Conservation (phyloP, 2,329 filamentous ascomycete genomes). For the Tolypocladium endophyticum region DNA sequence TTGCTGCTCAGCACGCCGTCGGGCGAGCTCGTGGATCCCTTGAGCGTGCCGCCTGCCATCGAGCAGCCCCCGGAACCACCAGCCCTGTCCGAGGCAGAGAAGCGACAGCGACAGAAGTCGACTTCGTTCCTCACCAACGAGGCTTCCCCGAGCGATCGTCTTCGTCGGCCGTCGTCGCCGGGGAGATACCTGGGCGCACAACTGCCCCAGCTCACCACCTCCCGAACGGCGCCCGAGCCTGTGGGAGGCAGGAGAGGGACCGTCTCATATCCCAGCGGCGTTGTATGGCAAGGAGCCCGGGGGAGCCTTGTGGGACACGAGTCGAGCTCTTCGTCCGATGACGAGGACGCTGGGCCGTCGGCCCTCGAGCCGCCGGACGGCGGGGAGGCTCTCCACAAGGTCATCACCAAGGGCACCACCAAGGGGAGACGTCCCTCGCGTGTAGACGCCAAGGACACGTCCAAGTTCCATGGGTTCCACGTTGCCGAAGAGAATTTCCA, state of each 20-base stretch:
- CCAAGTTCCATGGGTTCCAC: neutral
- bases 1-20: neutral
- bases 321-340: neutral
- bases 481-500: constrained; percentile 48
- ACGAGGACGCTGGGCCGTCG: neutral
- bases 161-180: neutral
- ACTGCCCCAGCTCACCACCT: neutral
- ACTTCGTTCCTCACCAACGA: neutral
- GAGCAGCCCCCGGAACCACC: neutral
- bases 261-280: neutral
- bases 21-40: neutral
- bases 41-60: neutral
- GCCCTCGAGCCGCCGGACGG: neutral
- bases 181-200: neutral
- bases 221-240: neutral
- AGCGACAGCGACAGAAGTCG: neutral
- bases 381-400: neutral
- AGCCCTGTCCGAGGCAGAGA: neutral
- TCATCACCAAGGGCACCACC: neutral
- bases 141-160: neutral
- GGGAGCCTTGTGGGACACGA: neutral
- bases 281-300: neutral
- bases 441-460: neutral
- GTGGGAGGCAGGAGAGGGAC: neutral
- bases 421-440: neutral